phyloP scores from a whole-genome alignment of 495 filamentous ascomycete species.

The Penicillium coprophilum region DNA sequence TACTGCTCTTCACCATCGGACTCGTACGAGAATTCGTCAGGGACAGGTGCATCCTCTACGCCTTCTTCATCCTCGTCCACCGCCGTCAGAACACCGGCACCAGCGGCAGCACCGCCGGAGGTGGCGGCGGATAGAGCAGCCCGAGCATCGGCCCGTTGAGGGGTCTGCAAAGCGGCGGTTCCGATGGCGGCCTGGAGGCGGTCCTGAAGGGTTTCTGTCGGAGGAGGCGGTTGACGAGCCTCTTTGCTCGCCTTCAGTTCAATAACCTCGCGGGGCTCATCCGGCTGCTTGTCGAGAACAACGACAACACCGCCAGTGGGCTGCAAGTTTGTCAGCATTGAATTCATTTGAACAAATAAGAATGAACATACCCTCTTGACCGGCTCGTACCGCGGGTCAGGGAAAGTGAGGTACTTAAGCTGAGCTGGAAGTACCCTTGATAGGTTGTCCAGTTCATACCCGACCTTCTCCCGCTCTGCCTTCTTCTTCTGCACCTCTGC shows the following conservation, averaged over 20 bases:
- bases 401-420: conserved; percentile 91
- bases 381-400: conserved; percentile 81
- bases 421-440: conserved; percentile 89
- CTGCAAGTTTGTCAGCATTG: conserved; percentile 54
- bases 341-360: conserved; percentile 8
- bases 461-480: conserved; percentile 92
- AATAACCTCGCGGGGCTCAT: conserved; percentile 72
- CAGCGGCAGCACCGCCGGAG: conserved; percentile 26
- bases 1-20: conserved; percentile 67
- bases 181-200: conserved; percentile 44
- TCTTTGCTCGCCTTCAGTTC: conserved; percentile 87
- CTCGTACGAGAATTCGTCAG: conserved; percentile 83
- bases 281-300: conserved; percentile 79
- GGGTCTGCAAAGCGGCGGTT: conserved; percentile 38
- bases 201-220: conserved; percentile 47
- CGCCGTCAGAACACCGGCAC: conserved; percentile 76
- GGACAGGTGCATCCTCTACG: conserved; percentile 75
- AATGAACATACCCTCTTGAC: conserved; percentile 79
- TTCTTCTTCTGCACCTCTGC: conserved; percentile 69
- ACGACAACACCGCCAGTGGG: conserved; percentile 93
- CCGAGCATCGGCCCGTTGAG: conserved; percentile 40
- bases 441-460: conserved; percentile 97
- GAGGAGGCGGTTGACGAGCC: conserved; percentile 58
- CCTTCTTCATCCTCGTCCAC: conserved; percentile 84
- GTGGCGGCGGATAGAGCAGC: conserved; percentile 47